A percentile compares a stretch with the other conserved stretches of the same genome.
phyloP scores from a whole-genome alignment of 2,329 filamentous ascomycete species.

The Ambrosiella cleistominuta region DNA sequence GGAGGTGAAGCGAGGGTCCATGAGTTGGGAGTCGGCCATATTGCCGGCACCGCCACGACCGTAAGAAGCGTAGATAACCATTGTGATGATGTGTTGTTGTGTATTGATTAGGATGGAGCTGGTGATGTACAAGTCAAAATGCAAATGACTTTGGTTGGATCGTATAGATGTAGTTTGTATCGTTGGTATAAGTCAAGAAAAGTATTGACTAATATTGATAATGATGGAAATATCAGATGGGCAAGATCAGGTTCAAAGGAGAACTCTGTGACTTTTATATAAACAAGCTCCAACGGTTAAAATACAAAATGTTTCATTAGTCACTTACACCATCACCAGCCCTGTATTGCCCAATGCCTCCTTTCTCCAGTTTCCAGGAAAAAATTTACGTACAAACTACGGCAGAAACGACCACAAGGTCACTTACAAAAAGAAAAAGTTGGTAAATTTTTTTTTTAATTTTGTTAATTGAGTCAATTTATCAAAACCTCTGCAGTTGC shows the following conservation, averaged over 20 bases:
- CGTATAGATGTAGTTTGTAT: neutral
- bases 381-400: constrained; percentile 2
- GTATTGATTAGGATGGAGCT: neutral
- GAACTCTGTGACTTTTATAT: neutral
- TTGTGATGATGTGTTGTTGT: constrained; percentile 1
- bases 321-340: constrained; percentile 2
- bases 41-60: constrained; percentile 68
- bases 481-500: neutral
- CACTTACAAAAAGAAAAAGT: neutral
- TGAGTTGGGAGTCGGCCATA: constrained; percentile 32
- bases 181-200: neutral
- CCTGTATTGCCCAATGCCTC: neutral
- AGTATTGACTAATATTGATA: neutral
- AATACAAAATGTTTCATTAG: neutral
- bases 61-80: constrained; percentile 34
- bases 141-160: neutral
- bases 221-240: neutral
- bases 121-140: neutral
- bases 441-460: neutral
- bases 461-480: neutral
- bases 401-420: neutral
- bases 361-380: constrained; percentile 3
- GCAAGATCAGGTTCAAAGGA: neutral
- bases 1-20: constrained; percentile 28
- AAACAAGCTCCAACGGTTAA: neutral